A percentile compares a stretch with the other conserved stretches of the same genome.
phyloP scores from a whole-genome alignment of 176 grass and related monocot genomes.

The Avena atlantica region DNA sequence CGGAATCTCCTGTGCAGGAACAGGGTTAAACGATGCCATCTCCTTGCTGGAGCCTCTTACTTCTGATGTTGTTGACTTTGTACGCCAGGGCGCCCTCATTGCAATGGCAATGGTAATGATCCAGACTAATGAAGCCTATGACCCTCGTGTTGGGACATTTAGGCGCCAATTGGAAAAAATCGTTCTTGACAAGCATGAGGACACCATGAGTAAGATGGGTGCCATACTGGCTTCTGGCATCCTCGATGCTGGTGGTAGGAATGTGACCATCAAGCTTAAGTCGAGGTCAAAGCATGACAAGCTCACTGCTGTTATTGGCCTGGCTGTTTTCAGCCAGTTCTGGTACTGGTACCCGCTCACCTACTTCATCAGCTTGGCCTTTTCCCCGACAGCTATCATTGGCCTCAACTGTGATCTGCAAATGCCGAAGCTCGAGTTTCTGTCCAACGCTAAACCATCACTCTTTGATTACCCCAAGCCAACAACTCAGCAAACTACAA shows the following conservation, averaged over 20 bases:
- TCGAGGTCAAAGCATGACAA: slow-evolving; percentile 93
- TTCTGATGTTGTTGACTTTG: slow-evolving; percentile 98
- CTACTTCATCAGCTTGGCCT: slow-evolving; percentile 95
- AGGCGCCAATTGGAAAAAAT: slow-evolving; percentile 97
- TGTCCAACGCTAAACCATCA: slow-evolving; percentile 90
- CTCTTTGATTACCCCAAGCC: slow-evolving; percentile 89
- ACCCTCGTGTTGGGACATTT: slow-evolving; percentile 90
- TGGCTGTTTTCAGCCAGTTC: slow-evolving; percentile 96
- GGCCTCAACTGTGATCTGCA: slow-evolving; percentile 93
- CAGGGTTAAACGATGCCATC: slow-evolving; percentile 93
- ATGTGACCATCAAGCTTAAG: slow-evolving; percentile 91
- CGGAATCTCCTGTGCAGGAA: slow-evolving; percentile 95
- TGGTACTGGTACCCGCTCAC: slow-evolving; percentile 99
- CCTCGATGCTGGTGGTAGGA: slow-evolving; percentile 95
- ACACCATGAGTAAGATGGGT: slow-evolving; percentile 99
- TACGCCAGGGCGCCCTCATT: slow-evolving; percentile 94
- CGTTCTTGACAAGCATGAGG: slow-evolving; percentile 99
- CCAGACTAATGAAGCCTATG: slow-evolving; percentile 93
- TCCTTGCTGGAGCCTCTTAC: slow-evolving; percentile 99
- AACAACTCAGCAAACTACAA: slow-evolving; percentile 70
- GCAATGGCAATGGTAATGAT: slow-evolving; percentile 99
- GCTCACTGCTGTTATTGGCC: slow-evolving; percentile 93
- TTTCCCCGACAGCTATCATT: slow-evolving; percentile 90
- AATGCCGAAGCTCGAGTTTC: slow-evolving; percentile 94
- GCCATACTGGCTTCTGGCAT: slow-evolving; percentile 98